A percentile compares a stretch with the other conserved stretches of the same genome.
These are phyloP conservation scores for Cucumis cinereus DNA, from an alignment of 306 rosid species.

Conservation along the genomic window DNA sequence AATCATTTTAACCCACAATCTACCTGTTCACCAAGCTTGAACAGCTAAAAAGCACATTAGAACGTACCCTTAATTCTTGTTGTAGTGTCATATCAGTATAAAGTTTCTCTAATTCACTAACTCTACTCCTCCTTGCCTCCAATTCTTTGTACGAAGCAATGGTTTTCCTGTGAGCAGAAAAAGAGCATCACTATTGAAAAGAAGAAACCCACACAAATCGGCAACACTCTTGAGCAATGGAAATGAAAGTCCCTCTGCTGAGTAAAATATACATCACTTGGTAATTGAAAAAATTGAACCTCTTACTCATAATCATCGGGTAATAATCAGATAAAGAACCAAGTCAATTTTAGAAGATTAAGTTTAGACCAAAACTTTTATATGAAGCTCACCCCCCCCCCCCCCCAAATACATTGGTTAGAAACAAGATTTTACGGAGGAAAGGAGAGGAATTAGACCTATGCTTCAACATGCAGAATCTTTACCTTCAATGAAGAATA, in stretches of 20 bases:
- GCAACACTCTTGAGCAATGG: neutral
- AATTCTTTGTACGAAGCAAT: slow-evolving; percentile 41
- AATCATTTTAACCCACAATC: neutral
- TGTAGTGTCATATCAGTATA: slow-evolving; percentile 58
- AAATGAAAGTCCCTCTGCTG: neutral
- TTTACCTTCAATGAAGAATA: too few relatives aligned
- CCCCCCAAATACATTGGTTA: too few relatives aligned
- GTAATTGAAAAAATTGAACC: neutral
- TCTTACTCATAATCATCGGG: neutral
- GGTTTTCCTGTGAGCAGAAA: slow-evolving; percentile 33
- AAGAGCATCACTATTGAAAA: neutral
- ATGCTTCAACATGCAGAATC: too few relatives aligned
- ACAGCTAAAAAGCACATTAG: slow-evolving; percentile 5
- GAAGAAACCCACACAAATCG: neutral
- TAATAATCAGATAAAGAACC: neutral
- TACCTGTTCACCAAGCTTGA: neutral
- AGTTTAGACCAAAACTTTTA: neutral
- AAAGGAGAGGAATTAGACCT: too few relatives aligned
- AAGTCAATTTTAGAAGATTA: neutral
- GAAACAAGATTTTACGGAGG: too few relatives aligned
- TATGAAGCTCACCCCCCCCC: too few relatives aligned
- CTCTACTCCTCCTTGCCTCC: slow-evolving; percentile 59
- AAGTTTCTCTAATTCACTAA: slow-evolving; percentile 47
- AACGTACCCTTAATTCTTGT: slow-evolving; percentile 62
- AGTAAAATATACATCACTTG: neutral